phyloP scores from a whole-genome alignment of 768 basidiomycete species.

The Pulveroboletus sp. region DNA sequence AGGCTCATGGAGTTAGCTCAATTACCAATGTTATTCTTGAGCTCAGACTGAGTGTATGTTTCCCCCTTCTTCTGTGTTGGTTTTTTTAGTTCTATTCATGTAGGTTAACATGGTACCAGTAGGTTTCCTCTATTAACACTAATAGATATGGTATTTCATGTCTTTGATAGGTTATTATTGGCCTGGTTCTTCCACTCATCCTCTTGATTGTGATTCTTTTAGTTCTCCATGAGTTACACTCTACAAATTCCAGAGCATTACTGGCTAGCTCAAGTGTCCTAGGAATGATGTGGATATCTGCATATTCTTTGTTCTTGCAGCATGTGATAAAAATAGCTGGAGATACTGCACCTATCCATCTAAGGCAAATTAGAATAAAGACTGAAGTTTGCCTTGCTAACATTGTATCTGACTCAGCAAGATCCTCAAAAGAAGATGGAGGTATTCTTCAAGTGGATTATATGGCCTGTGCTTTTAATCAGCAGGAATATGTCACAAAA shows the following conservation, averaged over 20 bases:
- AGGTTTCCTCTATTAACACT: not conserved
- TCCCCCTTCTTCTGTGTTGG: not conserved
- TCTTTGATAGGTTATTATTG: not conserved
- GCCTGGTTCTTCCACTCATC: no score
- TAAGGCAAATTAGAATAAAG: not conserved
- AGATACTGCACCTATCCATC: not conserved
- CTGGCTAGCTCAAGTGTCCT: no score
- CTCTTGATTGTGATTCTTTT: no score
- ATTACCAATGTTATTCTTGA: not conserved
- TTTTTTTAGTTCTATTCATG: no score
- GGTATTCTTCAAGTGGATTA: not conserved
- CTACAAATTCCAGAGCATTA: no score
- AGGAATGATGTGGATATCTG: not conserved
- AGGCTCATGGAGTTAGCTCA: not conserved
- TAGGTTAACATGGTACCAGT: not conserved
- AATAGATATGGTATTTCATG: not conserved
- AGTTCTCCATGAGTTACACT: no score
- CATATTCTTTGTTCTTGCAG: not conserved
- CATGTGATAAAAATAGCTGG: not conserved
- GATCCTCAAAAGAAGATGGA: not conserved
- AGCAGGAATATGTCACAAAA: not conserved
- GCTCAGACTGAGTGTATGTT: not conserved
- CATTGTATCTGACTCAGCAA: not conserved
- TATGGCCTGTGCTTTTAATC: not conserved
- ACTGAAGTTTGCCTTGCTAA: not conserved